Evolutionary conservation across 345 rosid genomes (phyloP).

Genomic region (Kernera saxatilis): DNA sequence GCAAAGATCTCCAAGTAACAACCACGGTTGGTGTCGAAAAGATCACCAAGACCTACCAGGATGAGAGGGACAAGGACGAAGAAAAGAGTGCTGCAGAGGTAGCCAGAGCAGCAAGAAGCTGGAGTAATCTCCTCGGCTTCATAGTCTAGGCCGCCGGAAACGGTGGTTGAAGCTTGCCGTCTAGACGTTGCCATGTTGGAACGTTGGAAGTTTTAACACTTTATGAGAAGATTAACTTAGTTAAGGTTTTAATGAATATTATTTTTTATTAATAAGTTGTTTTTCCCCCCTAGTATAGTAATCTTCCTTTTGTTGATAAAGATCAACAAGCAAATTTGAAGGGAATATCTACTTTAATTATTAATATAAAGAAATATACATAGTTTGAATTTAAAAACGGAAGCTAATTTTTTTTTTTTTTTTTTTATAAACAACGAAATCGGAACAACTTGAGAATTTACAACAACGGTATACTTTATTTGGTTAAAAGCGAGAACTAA

Average conservation of each 20-base stretch:
- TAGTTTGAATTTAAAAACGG: no score
- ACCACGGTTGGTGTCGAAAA: rapidly evolving
- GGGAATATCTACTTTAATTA: not conserved
- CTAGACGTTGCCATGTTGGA: not conserved
- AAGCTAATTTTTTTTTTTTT: no score
- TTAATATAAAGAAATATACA: no score
- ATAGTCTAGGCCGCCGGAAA: not conserved
- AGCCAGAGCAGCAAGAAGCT: not conserved
- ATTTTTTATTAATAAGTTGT: not conserved
- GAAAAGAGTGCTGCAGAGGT: not conserved
- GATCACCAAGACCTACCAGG: rapidly evolving
- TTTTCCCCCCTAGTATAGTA: not conserved
- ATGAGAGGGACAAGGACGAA: not conserved
- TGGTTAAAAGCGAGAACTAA: no score
- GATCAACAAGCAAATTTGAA: not conserved
- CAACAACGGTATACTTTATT: no score
- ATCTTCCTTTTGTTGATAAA: not conserved
- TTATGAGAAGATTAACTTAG: not conserved
- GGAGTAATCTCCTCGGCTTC: not conserved
- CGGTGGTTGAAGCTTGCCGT: not conserved
- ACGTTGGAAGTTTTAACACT: not conserved
- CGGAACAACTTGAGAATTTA: no score
- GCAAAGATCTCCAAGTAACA: slow-evolving; percentile 17
- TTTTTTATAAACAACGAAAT: no score
- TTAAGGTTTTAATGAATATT: not conserved